Conservation (phyloP, 2,329 filamentous ascomycete genomes). For the Calonectria pseudoreteaudii region DNA sequence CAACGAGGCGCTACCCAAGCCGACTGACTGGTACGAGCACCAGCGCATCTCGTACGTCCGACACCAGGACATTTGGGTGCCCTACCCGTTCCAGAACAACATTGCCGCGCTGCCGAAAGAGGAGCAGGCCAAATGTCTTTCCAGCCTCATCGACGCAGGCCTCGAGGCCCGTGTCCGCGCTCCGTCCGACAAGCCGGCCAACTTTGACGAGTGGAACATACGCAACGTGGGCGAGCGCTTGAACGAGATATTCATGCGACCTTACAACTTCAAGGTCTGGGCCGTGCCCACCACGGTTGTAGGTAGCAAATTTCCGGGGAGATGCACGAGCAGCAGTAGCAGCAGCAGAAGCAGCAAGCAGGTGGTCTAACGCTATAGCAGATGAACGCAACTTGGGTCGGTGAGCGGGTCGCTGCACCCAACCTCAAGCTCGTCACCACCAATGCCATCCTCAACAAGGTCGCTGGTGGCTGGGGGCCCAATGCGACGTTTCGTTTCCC, state of each 20-base stretch:
- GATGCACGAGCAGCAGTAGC: not conserved
- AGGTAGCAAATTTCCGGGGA: constrained; percentile 36
- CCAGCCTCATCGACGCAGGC: constrained; percentile 95
- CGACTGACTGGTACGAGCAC: constrained; percentile 96
- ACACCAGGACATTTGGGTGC: constrained; percentile 95
- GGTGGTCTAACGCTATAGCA: constrained; percentile 49
- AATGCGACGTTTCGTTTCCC: constrained; percentile 99
- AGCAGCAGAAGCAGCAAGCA: not conserved
- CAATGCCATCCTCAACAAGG: constrained; percentile 96
- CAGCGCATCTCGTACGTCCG: constrained; percentile 99
- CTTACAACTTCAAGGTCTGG: constrained; percentile 99
- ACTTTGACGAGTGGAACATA: constrained; percentile 99
- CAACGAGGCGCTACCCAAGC: constrained; percentile 93
- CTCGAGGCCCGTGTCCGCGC: constrained; percentile 86
- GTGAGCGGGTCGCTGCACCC: constrained; percentile 96
- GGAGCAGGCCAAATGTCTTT: constrained; percentile 93
- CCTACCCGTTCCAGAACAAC: constrained; percentile 99
- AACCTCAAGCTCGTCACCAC: constrained; percentile 93
- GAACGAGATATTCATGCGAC: constrained; percentile 97
- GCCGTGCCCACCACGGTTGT: constrained; percentile 97
- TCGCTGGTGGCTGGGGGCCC: constrained; percentile 96
- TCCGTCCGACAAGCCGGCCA: constrained; percentile 81
- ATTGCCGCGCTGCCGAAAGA: constrained; percentile 98
- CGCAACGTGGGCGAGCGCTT: constrained; percentile 90
- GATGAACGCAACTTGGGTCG: constrained; percentile 99